Evolutionary conservation across 495 filamentous ascomycete species (phyloP), one percentile per base, ranked within the genome.

Genomic region (Neurospora sp.): DNA sequence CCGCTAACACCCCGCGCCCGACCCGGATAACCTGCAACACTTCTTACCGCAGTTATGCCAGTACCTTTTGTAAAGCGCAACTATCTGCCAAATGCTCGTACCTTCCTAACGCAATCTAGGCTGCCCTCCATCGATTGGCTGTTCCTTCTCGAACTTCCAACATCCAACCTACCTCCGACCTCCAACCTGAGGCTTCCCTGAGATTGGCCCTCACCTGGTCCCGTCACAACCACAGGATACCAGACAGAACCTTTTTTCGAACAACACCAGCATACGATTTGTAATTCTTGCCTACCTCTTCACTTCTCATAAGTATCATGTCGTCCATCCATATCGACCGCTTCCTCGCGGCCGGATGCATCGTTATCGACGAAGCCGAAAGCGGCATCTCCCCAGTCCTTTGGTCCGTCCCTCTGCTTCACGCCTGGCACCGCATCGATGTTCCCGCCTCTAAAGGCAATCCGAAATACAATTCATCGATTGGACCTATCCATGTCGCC

Each of bases 281-380:
- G 27, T 35, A 6, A 18, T 9, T 61, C 12, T 61, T 61, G 53
- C 27, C 0, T 16, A 61, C 14, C 53, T 18, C 7, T 35, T 65
- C 3, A 14, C 53, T 35, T 61, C 27, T 18, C 12, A 8, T 2
- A 6, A 65, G 14, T 9, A 65, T 35, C 53, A 65, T 65, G 35
- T 12, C 70, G 40, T 18, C 48, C 9, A 40, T 39, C 9, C 70
- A 45, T 70, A 9, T 22, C 5, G 45, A 31, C 69, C 75, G 75
- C 65, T 79, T 81, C 71, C 79, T 84, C 31, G 81, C 80, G 10
- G 81, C 77, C 14, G 83, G 83, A 1, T 82, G 83, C 72, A 71
- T 84, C 7, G 71, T 75, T n/a, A 22, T 84, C 45, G 27, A 75
- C 37, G 40, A 70, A 18, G 48, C 70, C 40, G 38, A 65, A 9